Evolutionary conservation across 495 filamentous ascomycete genomes (phyloP).

Genomic region (Tuber magnatum): DNA sequence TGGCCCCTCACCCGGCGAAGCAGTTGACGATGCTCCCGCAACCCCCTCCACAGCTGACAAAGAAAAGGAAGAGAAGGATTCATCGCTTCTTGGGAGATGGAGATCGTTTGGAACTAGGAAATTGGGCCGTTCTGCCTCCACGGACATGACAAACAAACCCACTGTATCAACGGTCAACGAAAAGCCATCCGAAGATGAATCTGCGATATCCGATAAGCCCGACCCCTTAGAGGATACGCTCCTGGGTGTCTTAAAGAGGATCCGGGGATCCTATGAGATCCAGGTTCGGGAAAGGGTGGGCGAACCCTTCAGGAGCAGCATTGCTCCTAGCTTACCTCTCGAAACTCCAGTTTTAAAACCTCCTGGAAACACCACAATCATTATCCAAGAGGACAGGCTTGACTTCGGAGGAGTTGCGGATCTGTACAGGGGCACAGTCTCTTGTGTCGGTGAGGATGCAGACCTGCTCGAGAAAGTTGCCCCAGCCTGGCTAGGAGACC

Average conservation of each 20-base stretch:
- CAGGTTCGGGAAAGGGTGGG: slow-evolving; percentile 58
- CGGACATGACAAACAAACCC: slow-evolving; percentile 62
- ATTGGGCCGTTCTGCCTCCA: slow-evolving; percentile 63
- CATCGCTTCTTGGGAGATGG: slow-evolving; percentile 39
- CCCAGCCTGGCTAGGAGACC: slow-evolving; percentile 85
- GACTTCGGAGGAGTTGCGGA: slow-evolving; percentile 85
- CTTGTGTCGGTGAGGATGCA: slow-evolving; percentile 64
- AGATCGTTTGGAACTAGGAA: slow-evolving; percentile 70
- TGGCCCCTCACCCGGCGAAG: slow-evolving; percentile 48
- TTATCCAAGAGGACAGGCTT: slow-evolving; percentile 88
- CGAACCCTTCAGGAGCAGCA: slow-evolving; percentile 52
- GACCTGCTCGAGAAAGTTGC: slow-evolving; percentile 76
- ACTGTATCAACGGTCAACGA: slow-evolving; percentile 59
- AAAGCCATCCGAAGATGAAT: slow-evolving; percentile 49
- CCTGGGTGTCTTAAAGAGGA: slow-evolving; percentile 67
- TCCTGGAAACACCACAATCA: slow-evolving; percentile 70
- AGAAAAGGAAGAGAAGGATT: slow-evolving; percentile 60
- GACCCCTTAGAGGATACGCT: slow-evolving; percentile 78
- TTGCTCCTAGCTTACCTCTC: slow-evolving; percentile 68
- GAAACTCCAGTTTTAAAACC: slow-evolving; percentile 81
- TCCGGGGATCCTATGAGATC: slow-evolving; percentile 71
- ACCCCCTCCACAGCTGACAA: slow-evolving; percentile 63
- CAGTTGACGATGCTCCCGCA: slow-evolving; percentile 48
- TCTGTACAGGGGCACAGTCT: slow-evolving; percentile 82
- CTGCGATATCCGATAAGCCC: slow-evolving; percentile 62